phyloP scores from a whole-genome alignment of 306 rosid species.

The Inga leiocalycina region DNA sequence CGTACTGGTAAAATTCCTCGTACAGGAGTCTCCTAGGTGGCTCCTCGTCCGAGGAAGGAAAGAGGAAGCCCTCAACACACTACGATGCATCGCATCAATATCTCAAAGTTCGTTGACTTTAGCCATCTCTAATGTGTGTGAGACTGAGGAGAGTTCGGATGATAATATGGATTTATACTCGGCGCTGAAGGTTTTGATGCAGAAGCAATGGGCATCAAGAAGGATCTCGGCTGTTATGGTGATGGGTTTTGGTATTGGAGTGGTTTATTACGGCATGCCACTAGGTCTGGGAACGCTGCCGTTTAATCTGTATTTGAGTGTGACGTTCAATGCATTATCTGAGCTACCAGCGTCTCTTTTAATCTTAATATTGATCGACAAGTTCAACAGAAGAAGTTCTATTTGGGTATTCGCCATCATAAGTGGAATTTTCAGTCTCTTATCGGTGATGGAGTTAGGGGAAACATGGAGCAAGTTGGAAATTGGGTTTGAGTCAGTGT shows the following conservation, averaged over 20 bases:
- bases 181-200: slow-evolving; percentile 36
- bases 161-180: slow-evolving; percentile 40
- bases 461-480: slow-evolving; percentile 31
- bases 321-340: slow-evolving; percentile 61
- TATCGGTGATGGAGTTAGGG: slow-evolving; percentile 40
- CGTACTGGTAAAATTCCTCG: slow-evolving; percentile 33
- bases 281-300: slow-evolving; percentile 57
- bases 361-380: slow-evolving; percentile 38
- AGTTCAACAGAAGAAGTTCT: slow-evolving; percentile 48
- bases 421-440: slow-evolving; percentile 52
- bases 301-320: slow-evolving; percentile 58
- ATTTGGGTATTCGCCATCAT: slow-evolving; percentile 32
- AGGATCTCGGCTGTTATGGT: slow-evolving; percentile 45
- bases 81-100: slow-evolving; percentile 34
- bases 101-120: slow-evolving; percentile 27
- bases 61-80: slow-evolving; percentile 51
- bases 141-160: slow-evolving; percentile 32
- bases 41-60: slow-evolving; percentile 53
- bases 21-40: slow-evolving; percentile 78
- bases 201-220: slow-evolving; percentile 51
- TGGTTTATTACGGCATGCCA: slow-evolving; percentile 76
- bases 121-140: slow-evolving; percentile 31
- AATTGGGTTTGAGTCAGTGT: slow-evolving; percentile 54
- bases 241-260: slow-evolving; percentile 52
- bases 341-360: slow-evolving; percentile 61